Conservation (phyloP, 2,329 filamentous ascomycete species). For the Botryosphaeria agaves region DNA sequence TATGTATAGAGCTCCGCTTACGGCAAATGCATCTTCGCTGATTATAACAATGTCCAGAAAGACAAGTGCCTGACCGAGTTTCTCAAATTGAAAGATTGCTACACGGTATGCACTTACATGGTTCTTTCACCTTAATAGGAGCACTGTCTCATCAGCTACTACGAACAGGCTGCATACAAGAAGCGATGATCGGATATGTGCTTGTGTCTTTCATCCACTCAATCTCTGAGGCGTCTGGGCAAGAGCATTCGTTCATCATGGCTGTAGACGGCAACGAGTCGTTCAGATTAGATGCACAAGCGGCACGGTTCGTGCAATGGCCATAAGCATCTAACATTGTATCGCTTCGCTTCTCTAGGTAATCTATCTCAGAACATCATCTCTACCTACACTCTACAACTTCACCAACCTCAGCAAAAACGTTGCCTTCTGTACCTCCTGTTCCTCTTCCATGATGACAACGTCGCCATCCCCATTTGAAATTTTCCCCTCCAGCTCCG, state of each 20-base stretch:
- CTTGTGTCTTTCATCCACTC: too few species aligned
- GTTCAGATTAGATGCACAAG: too few species aligned
- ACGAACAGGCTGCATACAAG: conserved; percentile 12
- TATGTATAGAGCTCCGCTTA: conserved; percentile 55
- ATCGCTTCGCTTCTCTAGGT: too few species aligned
- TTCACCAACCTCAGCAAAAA: conserved; percentile 62
- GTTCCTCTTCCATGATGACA: conserved; percentile 65
- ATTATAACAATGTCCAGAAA: conserved; percentile 81
- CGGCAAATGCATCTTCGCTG: conserved; percentile 76
- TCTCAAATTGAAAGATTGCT: conserved; percentile 70
- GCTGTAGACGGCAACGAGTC: too few species aligned
- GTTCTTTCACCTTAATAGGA: too few species aligned
- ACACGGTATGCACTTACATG: conserved; percentile 42
- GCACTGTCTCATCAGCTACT: too few species aligned
- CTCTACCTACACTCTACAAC: conserved; percentile 33
- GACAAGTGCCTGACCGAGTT: conserved; percentile 85
- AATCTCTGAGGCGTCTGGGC: too few species aligned
- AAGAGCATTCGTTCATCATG: too few species aligned
- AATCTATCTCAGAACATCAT: not conserved
- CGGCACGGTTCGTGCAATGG: too few species aligned
- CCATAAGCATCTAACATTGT: too few species aligned
- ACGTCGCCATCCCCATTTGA: conserved; percentile 33
- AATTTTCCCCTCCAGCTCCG: conserved; percentile 40
- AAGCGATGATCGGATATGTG: conserved; percentile 9
- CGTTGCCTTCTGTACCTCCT: conserved; percentile 69